Evolutionary conservation across 352 stramenopile species (phyloP).

Genomic region (Pythium plurisporium): DNA sequence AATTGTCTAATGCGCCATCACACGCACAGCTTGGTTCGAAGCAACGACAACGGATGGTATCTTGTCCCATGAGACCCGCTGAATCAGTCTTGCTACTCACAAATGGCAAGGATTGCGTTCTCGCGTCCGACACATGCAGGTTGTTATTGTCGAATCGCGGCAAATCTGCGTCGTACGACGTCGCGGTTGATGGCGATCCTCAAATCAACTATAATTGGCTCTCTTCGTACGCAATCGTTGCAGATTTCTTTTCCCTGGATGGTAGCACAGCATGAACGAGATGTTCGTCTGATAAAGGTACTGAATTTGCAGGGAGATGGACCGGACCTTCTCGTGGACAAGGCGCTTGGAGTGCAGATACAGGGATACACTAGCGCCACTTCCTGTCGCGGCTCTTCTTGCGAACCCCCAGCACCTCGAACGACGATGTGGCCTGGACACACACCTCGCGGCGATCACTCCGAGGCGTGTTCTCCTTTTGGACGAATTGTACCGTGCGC

Average conservation of each 20-base stretch:
- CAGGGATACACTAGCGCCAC: constrained; percentile 16
- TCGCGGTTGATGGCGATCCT: too few species aligned
- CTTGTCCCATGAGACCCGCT: too few species aligned
- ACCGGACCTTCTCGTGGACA: constrained; percentile 18
- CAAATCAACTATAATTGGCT: too few species aligned
- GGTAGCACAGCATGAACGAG: constrained; percentile 13
- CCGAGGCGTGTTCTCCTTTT: not conserved
- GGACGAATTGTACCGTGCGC: not conserved
- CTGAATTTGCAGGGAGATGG: constrained; percentile 7
- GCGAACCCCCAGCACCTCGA: constrained; percentile 14
- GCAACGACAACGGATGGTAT: too few species aligned
- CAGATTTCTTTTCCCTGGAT: too few species aligned
- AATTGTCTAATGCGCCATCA: not conserved
- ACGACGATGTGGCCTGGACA: constrained; percentile 1
- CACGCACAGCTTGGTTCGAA: too few species aligned
- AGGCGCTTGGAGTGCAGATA: constrained; percentile 9
- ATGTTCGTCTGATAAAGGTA: constrained; percentile 7
- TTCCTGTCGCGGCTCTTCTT: constrained; percentile 6
- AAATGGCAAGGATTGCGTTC: too few species aligned
- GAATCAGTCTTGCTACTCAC: too few species aligned
- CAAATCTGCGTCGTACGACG: too few species aligned
- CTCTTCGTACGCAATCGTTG: too few species aligned
- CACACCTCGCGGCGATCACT: constrained; percentile 12
- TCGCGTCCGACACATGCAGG: too few species aligned
- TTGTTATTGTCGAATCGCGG: too few species aligned